These are phyloP conservation scores for Calcarisporium arbuscula DNA, from an alignment of 2,329 filamentous ascomycete species.

Conservation along the genomic window DNA sequence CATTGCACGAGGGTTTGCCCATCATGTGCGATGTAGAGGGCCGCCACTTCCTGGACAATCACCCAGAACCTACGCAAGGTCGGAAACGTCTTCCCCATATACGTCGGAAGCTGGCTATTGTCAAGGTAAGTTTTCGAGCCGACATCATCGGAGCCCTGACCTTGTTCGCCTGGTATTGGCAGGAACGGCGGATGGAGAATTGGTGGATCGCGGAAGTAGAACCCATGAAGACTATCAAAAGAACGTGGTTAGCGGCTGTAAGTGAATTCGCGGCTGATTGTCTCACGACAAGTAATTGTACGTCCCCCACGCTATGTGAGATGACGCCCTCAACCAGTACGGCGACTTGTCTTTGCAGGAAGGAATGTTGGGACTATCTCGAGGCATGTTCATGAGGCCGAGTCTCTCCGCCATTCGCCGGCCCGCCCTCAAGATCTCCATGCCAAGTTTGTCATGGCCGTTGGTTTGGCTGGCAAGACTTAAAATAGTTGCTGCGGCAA, in stretches of 20 bases:
- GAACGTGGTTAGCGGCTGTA: no score
- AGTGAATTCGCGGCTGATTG: constrained; percentile 3
- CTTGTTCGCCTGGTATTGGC: background rate
- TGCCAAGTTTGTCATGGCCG: no score
- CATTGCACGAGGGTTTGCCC: constrained; percentile 1
- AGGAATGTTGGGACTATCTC: constrained; percentile 23
- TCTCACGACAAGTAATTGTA: constrained; percentile 5
- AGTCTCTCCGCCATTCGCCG: no score
- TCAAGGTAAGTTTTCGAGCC: no score
- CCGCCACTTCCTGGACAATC: constrained; percentile 29
- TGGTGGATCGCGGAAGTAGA: no score
- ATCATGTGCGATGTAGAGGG: constrained; percentile 20
- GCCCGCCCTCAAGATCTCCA: no score
- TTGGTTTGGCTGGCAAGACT: no score
- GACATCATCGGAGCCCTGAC: background rate
- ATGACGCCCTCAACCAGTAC: background rate
- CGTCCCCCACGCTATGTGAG: background rate
- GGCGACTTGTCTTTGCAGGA: constrained; percentile 20
- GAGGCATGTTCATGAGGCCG: no score
- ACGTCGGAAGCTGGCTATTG: no score
- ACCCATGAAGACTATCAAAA: no score
- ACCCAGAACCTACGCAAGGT: constrained; percentile 28
- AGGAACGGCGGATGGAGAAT: constrained; percentile 1
- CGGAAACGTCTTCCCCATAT: constrained; percentile 23
- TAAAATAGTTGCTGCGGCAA: no score